phyloP scores from a whole-genome alignment of 1,139 yeast species.

The Taphrina sp. region DNA sequence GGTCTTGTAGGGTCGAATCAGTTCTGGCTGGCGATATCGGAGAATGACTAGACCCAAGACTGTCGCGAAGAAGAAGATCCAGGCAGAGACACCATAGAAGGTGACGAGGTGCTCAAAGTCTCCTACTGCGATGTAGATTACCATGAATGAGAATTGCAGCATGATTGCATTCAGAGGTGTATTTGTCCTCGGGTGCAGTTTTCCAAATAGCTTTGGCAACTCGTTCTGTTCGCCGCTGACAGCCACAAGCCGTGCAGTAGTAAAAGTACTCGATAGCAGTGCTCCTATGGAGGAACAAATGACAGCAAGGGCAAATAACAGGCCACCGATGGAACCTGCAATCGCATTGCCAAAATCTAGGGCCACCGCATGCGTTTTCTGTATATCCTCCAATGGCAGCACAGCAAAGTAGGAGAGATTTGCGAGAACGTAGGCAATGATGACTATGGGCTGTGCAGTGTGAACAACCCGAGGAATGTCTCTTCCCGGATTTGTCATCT shows the following conservation, averaged over 20 bases:
- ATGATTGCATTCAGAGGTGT: conserved; percentile 47
- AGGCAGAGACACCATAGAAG: conserved; percentile 45
- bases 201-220: conserved; percentile 44
- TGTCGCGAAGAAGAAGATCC: conserved; percentile 28
- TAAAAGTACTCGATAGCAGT: conserved; percentile 47
- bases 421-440: conserved; percentile 45
- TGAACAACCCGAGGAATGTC: conserved; percentile 48
- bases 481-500: conserved; percentile 41
- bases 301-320: conserved; percentile 44
- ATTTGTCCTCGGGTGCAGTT: conserved; percentile 40
- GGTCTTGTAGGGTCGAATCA: conserved; percentile 20
- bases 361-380: conserved; percentile 46
- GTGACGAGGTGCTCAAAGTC: conserved; percentile 46
- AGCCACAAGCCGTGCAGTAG: conserved; percentile 46
- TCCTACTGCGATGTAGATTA: conserved; percentile 44
- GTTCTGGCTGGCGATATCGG: conserved; percentile 19
- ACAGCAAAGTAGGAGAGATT: conserved; percentile 47
- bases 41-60: conserved; percentile 15
- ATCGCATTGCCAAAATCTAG: conserved; percentile 44
- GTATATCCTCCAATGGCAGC: conserved; percentile 43
- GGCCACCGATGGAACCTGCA: conserved; percentile 43
- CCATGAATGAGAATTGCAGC: conserved; percentile 43
- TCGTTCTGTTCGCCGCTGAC: conserved; percentile 46
- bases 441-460: conserved; percentile 48
- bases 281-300: conserved; percentile 49